Base-by-base conservation (phyloP, 306 rosid genomes). In the Cucurbita moschata region DNA sequence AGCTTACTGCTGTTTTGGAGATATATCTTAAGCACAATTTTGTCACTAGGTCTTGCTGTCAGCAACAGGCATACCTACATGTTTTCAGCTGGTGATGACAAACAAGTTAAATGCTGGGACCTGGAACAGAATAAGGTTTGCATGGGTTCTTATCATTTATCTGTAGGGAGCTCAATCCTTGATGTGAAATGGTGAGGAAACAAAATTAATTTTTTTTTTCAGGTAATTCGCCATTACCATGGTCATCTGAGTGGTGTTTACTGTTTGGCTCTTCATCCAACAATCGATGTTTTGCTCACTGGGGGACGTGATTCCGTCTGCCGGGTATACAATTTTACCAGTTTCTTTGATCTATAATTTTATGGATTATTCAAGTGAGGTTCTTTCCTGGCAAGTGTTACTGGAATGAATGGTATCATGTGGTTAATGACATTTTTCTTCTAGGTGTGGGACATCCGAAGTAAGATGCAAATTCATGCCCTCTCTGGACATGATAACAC, bases 281-380 rank as follows among this genome's bases (percentile, higher is more conserved):
- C 97, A 19, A 88, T 94, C 57, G 97, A 94, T 75, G 18, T 91
- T 84, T 85, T 94, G 79, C 88, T 94, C 65, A 94, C 99, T 13
- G 99, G 99, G 73, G 99, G 99, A 58, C 96, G 99, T 78, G 99
- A 94, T 85, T 94, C 99, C 82, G 99, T 95, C 73, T 91, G 99
- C 82, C 96, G 97, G 95, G 99, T 91, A 88, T 76, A 87, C 16
- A 68, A 46, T 76, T 77, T 78, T 35, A 80, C 70, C 61, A 67
- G 68, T 69, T 56, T 39, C 21, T 35, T 35, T 6, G 53, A 61
- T 65, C 71, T 76, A 75, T 64, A 5, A 19, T 40, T n/a, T 56
- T 42, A 11, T 53, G 39, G 51, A 56, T 58, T 56, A 38, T 66
- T n/a, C 18, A 43, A 19, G 54, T 66, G 26, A 18, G 6, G 38